A percentile compares a stretch with the other conserved stretches of the same genome.
phyloP scores from a whole-genome alignment of 805 yeast genomes.

The Barnettozyma sp. region DNA sequence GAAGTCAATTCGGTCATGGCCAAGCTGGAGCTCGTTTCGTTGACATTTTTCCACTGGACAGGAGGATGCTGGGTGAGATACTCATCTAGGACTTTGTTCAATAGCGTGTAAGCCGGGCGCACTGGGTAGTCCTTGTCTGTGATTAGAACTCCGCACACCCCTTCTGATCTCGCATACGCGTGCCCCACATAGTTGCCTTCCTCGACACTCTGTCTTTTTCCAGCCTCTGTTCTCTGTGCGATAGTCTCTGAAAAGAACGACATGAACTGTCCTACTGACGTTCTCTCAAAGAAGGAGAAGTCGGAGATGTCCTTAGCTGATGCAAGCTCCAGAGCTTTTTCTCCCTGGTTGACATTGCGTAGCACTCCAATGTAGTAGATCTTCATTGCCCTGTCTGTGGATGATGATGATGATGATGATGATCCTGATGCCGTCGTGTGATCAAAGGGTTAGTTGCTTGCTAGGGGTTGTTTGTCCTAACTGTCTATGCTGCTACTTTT shows the following conservation, averaged over 20 bases:
- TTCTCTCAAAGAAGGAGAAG: constrained; percentile 84
- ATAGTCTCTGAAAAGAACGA: constrained; percentile 89
- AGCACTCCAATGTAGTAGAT: constrained; percentile 85
- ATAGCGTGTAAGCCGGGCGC: constrained; percentile 89
- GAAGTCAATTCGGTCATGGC: constrained; percentile 54
- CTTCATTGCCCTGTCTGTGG: too few species aligned
- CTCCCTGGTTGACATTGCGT: constrained; percentile 45
- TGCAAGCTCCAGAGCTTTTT: constrained; percentile 67
- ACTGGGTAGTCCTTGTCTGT: constrained; percentile 95
- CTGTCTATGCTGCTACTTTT: too few species aligned
- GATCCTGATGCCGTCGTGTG: too few species aligned
- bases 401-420: too few species aligned
- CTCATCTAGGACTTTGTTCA: constrained; percentile 88
- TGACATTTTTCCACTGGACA: constrained; percentile 52
- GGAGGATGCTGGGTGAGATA: constrained; percentile 78
- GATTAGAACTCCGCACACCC: constrained; percentile 84
- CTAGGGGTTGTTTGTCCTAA: too few species aligned
- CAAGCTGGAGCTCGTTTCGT: constrained; percentile 40
- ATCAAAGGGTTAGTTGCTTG: too few species aligned
- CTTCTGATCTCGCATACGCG: constrained; percentile 84
- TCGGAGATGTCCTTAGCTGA: constrained; percentile 77
- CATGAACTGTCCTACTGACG: constrained; percentile 85
- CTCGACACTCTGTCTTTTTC: constrained; percentile 91
- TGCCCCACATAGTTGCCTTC: constrained; percentile 85
- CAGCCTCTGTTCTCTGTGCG: constrained; percentile 77